A percentile compares a stretch with the other conserved stretches of the same genome.
phyloP scores from a whole-genome alignment of 345 rosid genomes.

The Microthlaspi erraticum region DNA sequence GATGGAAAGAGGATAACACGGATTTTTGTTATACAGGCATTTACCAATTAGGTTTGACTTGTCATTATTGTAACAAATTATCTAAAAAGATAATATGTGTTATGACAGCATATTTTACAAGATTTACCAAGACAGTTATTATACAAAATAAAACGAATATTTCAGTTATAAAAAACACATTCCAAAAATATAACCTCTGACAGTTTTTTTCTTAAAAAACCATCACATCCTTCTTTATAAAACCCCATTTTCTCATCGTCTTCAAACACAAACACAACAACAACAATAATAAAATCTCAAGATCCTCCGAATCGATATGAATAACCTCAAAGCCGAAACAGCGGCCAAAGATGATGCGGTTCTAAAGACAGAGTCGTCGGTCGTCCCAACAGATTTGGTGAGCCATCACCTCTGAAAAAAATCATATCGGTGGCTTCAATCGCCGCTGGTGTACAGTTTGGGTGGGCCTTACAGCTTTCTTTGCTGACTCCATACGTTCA shows the following conservation, averaged over 20 bases:
- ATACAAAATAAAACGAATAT: not conserved
- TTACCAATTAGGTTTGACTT: no score
- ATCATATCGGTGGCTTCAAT: constrained; percentile 68
- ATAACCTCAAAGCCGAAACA: not conserved
- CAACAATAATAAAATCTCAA: not conserved
- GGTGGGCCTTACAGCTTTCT: no score
- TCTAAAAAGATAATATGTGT: not conserved
- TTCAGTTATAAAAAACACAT: not conserved
- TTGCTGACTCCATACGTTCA: no score
- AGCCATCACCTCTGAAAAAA: constrained; percentile 45
- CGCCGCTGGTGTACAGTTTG: constrained; percentile 88
- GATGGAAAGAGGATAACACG: no score
- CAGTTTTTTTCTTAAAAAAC: not conserved
- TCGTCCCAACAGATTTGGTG: no score
- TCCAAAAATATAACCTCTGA: not conserved
- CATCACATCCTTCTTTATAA: not conserved
- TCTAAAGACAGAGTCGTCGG: not conserved
- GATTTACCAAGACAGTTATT: not conserved
- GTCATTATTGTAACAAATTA: not conserved
- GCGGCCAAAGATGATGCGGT: no score
- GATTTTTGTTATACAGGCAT: no score
- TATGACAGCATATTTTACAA: not conserved
- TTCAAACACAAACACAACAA: not conserved
- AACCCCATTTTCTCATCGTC: not conserved
- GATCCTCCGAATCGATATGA: not conserved